A percentile compares a stretch with the other conserved stretches of the same genome.
Evolutionary conservation across 2,329 filamentous ascomycete genomes (phyloP).

Genomic region (Dothistroma pini): DNA sequence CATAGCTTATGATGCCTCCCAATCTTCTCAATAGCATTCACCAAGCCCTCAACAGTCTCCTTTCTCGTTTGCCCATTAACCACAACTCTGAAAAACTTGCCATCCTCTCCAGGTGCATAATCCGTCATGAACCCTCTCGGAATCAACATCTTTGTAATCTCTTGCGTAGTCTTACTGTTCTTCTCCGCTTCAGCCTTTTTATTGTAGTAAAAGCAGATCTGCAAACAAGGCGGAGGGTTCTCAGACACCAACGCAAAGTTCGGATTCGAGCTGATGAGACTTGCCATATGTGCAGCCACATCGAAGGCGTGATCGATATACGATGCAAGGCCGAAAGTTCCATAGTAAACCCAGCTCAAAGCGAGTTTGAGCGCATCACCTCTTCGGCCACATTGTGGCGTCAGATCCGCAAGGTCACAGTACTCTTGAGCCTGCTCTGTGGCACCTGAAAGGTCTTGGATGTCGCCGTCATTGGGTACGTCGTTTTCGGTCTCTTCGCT

Average conservation of each 20-base stretch:
- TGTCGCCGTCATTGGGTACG: conserved; percentile 35
- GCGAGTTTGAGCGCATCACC: conserved; percentile 86
- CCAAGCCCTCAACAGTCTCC: conserved; percentile 60
- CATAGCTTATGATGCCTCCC: conserved; percentile 26
- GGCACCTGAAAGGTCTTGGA: background rate
- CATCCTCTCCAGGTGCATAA: conserved; percentile 58
- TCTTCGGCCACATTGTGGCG: conserved; percentile 85
- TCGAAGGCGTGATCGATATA: conserved; percentile 66
- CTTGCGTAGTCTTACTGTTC: conserved; percentile 49
- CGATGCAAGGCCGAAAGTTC: conserved; percentile 64
- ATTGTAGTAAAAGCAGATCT: conserved; percentile 90
- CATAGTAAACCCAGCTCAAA: conserved; percentile 86
- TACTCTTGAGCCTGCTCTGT: conserved; percentile 37
- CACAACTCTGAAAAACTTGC: conserved; percentile 66
- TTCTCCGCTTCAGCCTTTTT: conserved; percentile 45
- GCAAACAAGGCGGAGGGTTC: conserved; percentile 79
- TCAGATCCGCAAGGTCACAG: conserved; percentile 89
- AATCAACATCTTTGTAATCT: conserved; percentile 54
- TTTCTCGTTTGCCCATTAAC: conserved; percentile 60
- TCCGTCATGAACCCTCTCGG: conserved; percentile 66
- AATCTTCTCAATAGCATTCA: conserved; percentile 55
- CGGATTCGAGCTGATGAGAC: conserved; percentile 50
- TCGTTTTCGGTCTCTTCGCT: conserved; percentile 24
- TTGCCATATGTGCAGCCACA: conserved; percentile 65
- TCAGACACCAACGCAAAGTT: conserved; percentile 70